Base-by-base conservation (phyloP, 352 stramenopile genomes). In the Phytophthora aleatoria region DNA sequence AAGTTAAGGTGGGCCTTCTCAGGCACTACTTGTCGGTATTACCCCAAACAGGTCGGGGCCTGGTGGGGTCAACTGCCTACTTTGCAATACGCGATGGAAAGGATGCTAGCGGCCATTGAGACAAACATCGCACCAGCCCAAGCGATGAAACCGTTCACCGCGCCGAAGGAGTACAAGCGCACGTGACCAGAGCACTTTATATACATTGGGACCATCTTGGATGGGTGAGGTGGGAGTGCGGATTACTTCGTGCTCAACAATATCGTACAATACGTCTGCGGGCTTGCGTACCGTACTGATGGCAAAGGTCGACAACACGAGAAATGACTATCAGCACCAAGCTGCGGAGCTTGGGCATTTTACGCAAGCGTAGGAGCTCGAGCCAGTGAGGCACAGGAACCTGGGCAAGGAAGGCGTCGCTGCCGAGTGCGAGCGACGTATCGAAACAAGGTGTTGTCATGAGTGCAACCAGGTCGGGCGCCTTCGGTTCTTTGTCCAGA, bases 1-100 rank as follows among this genome's bases (percentile, higher is more conserved):
- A 64, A 4, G 41, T 64, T 0, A 64, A 64, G 27, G 47, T 64
- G 1, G 26, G 54, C 24, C 10, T 66, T 1, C 33, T 59, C 0
- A 42, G 39, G 0, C 20, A 66, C 15, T 50, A 54, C 24, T 24
- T 59, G 12, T 12, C 20, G 16, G 8, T 56, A 58, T 20, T 58
- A 42, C 16, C 20, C 57, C 48, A 64, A 52, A 38, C 47, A 64
- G 12, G 57, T 64, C 0, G 39, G 57, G 0, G 12, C 27, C 3
- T 64, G 30, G 48, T 53, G 48, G 30, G 11, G 1, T 1, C 27
- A 58, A 28, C 41, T 28, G 6, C 57, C 39, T 3, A 57, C 31
- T 13, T 10, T 57, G 3, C n/a, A 54, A 3, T 52, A 57, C n/a
- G 20, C 57, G 7, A 57, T 64, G 47, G 30, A 49, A n/a, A 28